These are phyloP conservation scores for Phytophthora fragariae DNA, from an alignment of 352 stramenopile species.

Conservation along the genomic window DNA sequence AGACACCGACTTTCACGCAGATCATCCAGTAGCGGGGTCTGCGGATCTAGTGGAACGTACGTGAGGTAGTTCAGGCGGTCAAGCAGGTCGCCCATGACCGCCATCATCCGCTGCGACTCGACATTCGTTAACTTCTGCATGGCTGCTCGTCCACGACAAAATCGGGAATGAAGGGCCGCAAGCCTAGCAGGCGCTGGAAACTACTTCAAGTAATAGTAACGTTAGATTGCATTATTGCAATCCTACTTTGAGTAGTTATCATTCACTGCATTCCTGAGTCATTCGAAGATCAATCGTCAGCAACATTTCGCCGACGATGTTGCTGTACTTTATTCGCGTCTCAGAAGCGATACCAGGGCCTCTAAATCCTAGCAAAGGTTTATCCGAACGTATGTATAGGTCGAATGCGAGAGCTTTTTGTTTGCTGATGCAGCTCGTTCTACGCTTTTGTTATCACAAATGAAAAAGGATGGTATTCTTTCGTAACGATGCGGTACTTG, in stretches of 20 bases:
- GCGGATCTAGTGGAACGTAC: constrained; percentile 76
- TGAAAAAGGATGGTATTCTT: not conserved
- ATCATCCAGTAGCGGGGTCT: constrained; percentile 56
- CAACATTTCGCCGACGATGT: not conserved
- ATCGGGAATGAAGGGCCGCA: constrained; percentile 25
- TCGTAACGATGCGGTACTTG: not conserved
- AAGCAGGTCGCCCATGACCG: constrained; percentile 86
- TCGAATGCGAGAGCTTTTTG: too few species aligned
- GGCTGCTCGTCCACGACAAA: not conserved
- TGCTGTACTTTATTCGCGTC: too few species aligned
- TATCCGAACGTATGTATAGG: too few species aligned
- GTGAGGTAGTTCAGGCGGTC: constrained; percentile 89
- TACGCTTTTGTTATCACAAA: not conserved
- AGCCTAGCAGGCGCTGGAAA: not conserved
- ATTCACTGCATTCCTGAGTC: too few species aligned
- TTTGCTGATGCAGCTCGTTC: too few species aligned
- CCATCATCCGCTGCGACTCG: constrained; percentile 90
- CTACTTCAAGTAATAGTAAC: too few species aligned
- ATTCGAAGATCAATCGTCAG: not conserved
- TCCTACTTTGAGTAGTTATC: too few species aligned
- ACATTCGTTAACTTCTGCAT: constrained; percentile 93
- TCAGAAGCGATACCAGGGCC: too few species aligned
- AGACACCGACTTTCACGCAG: constrained; percentile 74
- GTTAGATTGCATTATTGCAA: too few species aligned
- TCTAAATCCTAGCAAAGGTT: too few species aligned